These are phyloP conservation scores for Russula lepida DNA, from an alignment of 768 basidiomycete species.

Conservation along the genomic window DNA sequence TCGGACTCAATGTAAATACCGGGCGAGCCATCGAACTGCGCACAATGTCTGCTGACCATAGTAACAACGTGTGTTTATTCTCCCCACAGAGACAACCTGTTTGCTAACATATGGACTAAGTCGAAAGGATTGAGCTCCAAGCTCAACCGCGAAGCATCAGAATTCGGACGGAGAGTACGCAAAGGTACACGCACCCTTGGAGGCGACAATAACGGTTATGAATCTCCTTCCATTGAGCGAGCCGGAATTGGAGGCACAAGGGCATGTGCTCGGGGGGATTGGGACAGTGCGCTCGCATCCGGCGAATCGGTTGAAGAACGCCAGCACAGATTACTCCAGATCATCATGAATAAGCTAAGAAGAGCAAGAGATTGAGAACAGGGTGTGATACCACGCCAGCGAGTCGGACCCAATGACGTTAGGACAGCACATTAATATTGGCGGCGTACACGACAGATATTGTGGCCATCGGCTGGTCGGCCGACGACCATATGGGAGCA, in stretches of 20 bases:
- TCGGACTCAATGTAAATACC: conserved; percentile 58
- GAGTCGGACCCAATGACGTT: not conserved
- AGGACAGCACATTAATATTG: not conserved
- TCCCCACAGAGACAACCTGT: not conserved
- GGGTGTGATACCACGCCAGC: conserved; percentile 52
- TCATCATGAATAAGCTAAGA: conserved; percentile 50
- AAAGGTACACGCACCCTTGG: conserved; percentile 49
- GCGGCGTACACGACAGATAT: not conserved
- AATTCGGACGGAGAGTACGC: conserved; percentile 48
- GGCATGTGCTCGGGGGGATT: conserved; percentile 43
- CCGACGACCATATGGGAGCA: not conserved
- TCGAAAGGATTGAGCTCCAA: conserved; percentile 71
- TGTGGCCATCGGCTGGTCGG: not conserved
- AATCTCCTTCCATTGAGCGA: conserved; percentile 42
- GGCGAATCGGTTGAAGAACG: conserved; percentile 50
- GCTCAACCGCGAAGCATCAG: conserved; percentile 62
- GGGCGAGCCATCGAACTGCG: conserved; percentile 42
- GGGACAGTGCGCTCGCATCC: not conserved
- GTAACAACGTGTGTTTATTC: conserved; percentile 50
- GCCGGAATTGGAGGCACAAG: conserved; percentile 47
- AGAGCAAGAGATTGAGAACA: conserved; percentile 59
- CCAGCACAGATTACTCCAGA: conserved; percentile 46
- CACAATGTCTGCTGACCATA: conserved; percentile 72
- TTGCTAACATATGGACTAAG: conserved; percentile 28
- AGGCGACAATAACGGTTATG: conserved; percentile 32